Evolutionary conservation across 202 grass and related monocot genomes (phyloP).

Genomic region (Panicum virgatum): DNA sequence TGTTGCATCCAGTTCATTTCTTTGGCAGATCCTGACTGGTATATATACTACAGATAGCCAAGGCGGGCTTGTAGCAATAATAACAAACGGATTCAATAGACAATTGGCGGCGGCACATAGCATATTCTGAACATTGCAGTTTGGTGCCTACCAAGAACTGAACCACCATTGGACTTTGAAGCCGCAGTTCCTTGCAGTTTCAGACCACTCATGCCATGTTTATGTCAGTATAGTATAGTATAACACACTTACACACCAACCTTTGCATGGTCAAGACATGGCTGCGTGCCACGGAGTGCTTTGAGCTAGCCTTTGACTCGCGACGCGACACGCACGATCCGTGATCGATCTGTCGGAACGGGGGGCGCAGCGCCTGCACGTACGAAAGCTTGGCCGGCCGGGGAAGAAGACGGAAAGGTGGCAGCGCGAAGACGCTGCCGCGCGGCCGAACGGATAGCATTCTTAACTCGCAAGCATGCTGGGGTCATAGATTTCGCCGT

Average conservation of each 20-base stretch:
- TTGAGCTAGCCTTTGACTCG: no score
- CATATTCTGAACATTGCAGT: neutral
- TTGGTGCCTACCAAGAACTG: neutral
- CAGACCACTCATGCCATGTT: neutral
- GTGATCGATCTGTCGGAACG: conserved; percentile 31
- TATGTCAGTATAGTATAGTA: neutral
- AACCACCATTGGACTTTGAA: conserved; percentile 2
- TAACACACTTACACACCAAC: neutral
- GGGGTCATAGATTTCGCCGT: conserved; percentile 33
- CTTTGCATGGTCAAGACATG: neutral
- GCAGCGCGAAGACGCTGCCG: conserved; percentile 4
- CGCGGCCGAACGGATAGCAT: conserved; percentile 28
- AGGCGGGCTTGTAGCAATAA: neutral
- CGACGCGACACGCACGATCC: neutral
- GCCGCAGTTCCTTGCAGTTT: conserved; percentile 1
- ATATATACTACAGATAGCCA: neutral
- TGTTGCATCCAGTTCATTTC: neutral
- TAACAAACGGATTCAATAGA: neutral
- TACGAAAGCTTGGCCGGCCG: neutral
- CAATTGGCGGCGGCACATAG: neutral
- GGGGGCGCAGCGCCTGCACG: conserved; percentile 22
- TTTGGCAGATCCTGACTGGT: neutral
- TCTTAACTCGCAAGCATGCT: conserved; percentile 20
- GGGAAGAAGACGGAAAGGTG: neutral
- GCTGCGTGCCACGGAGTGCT: neutral